Percentiles rank a stretch among this genome's conserved stretches.
Evolutionary conservation across 2,329 filamentous ascomycete species (phyloP).

Genomic region (Conoideocrella luteorostrata): DNA sequence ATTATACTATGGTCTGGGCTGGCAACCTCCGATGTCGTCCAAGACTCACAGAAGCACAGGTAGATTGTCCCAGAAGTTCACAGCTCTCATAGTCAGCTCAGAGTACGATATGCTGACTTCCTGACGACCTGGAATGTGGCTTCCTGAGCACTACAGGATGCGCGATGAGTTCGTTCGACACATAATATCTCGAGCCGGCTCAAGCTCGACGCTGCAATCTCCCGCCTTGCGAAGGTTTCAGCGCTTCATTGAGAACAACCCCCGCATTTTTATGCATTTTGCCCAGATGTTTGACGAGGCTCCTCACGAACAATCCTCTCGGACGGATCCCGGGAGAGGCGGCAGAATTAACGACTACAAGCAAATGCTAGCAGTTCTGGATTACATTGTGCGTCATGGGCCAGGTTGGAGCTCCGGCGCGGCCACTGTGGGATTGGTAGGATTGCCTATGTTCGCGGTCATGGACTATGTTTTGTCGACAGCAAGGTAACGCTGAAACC

Average conservation of each 20-base stretch:
- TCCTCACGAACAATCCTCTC: not conserved
- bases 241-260: constrained; percentile 55
- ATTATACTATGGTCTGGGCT: too few relatives aligned
- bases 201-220: not conserved
- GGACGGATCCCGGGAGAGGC: not conserved
- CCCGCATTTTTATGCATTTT: constrained; percentile 61
- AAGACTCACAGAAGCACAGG: too few relatives aligned
- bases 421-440: not conserved
- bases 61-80: too few relatives aligned
- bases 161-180: not conserved
- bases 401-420: not conserved
- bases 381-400: not conserved
- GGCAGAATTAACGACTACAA: not conserved
- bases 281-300: constrained; percentile 61
- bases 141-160: not conserved
- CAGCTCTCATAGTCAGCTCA: too few relatives aligned
- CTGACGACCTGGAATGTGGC: not conserved
- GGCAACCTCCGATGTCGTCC: too few relatives aligned
- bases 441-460: not conserved
- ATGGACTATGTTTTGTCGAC: not conserved
- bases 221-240: constrained; percentile 56
- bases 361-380: not conserved
- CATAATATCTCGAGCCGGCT: not conserved
- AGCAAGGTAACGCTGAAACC: not conserved
- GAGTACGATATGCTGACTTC: too few relatives aligned